Percentiles rank a stretch among this genome's conserved stretches.
These are phyloP conservation scores for Cytospora mali DNA, from an alignment of 2,329 filamentous ascomycete genomes.

Conservation along the genomic window DNA sequence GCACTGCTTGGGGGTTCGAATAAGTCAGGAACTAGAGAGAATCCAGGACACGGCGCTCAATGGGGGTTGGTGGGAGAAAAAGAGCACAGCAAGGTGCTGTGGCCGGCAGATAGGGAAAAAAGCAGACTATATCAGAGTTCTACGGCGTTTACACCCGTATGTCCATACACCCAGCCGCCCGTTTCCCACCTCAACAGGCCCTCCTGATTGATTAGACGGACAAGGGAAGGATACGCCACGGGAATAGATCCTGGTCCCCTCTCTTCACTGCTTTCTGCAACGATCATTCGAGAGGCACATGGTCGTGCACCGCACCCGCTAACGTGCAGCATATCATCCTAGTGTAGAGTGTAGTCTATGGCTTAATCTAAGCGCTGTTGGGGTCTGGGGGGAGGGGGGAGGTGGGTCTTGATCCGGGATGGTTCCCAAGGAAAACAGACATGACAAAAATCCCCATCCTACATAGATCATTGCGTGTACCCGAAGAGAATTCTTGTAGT, in stretches of 20 bases:
- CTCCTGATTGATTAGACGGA: conserved; percentile 13
- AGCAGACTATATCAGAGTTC: conserved; percentile 18
- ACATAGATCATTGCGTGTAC: too few relatives aligned
- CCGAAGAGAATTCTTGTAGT: too few relatives aligned
- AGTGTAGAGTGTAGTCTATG: too few relatives aligned
- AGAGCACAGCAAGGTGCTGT: background rate
- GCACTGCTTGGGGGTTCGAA: background rate
- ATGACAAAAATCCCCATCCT: too few relatives aligned
- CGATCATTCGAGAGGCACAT: conserved; percentile 21
- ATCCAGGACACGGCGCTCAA: background rate
- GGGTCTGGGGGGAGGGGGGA: too few relatives aligned
- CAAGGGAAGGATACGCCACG: background rate
- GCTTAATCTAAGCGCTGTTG: conserved; percentile 17
- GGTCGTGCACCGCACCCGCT: conserved; percentile 23
- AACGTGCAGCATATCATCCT: conserved; percentile 9
- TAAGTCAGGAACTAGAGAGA: background rate
- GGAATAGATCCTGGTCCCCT: conserved; percentile 3
- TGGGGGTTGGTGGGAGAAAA: background rate
- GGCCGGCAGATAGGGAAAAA: conserved; percentile 10
- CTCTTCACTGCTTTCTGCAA: conserved; percentile 1
- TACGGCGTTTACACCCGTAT: conserved; percentile 3
- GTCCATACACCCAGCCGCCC: conserved; percentile 20
- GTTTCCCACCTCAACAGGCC: conserved; percentile 2
- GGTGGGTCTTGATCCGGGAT: too few relatives aligned
- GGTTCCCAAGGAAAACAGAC: too few relatives aligned